Base-by-base conservation (phyloP, 2,329 filamentous ascomycete species). In the Elsinoe arachidis region DNA sequence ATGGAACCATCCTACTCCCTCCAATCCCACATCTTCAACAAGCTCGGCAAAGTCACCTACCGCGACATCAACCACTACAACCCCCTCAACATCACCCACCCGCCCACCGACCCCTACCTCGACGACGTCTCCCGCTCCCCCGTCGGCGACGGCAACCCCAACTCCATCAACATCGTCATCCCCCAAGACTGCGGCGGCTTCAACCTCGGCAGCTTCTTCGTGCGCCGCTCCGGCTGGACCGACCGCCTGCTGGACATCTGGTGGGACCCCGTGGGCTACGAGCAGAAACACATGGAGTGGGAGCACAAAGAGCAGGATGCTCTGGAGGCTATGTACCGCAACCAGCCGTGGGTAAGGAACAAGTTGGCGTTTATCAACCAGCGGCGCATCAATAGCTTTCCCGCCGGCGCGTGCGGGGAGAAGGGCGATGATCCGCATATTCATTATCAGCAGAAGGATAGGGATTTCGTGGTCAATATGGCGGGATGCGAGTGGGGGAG, bases 211-310 rank as follows among this genome's bases (percentile, higher is more conserved):
- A 96, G 90, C 14, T 99, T 99, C 78, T 93, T 99, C 71, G 76
- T 96, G 44, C 84, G 85, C 52, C 84, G 93, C 60, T 89, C 88
- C 66, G 78, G 84, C 23, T 99, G 91, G 89, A 89, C 91, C 0
- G 92, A 97, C 66, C 86, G 90, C 3, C 76, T 99, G 15, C 81
- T 99, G 35, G 93, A 99, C 68, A 81, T 96, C 55, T 99, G 93
- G 93, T 99, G 93, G 93, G 93, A 99, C 67, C 93, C 93, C 0
- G 91, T 97, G 30, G 84, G 87, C 58, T 99, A 99, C 71, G 93
- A 99, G 74, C 93, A 99, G 74, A 95, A 90, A 70, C 93, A 99
- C 71, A 96, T 96, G 91, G 83, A 93, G 61, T 99, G 93, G 93
- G 91, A 93, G 68, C 93, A 99, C 77, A 97, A 97, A 71, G 93